A percentile compares a stretch with the other conserved stretches of the same genome.
Evolutionary conservation across 2,329 filamentous ascomycete genomes (phyloP).

Genomic region (Biscogniauxia sp.): DNA sequence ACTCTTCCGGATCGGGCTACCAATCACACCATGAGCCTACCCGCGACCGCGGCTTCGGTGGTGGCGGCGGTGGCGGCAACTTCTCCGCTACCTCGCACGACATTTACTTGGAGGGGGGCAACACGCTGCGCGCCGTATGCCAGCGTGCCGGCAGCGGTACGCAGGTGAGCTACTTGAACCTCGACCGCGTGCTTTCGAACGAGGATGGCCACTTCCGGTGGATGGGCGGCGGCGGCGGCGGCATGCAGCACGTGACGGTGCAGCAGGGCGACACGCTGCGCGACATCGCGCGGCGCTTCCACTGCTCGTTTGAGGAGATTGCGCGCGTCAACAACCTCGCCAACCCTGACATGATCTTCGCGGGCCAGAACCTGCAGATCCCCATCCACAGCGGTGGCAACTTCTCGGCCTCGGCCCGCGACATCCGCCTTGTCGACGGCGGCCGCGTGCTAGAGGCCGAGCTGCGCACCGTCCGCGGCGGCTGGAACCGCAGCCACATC

Average conservation of each 20-base stretch:
- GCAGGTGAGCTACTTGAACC: constrained; percentile 34
- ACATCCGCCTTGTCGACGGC: constrained; percentile 36
- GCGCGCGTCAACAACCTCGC: constrained; percentile 38
- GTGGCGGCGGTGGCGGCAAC: constrained; percentile 32
- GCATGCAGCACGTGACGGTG: constrained; percentile 32
- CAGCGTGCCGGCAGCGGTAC: constrained; percentile 32
- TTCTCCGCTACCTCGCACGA: constrained; percentile 36
- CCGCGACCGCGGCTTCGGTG: constrained; percentile 14
- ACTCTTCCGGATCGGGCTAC: constrained; percentile 7
- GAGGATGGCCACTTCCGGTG: constrained; percentile 39
- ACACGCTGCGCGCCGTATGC: constrained; percentile 36
- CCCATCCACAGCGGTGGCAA: constrained; percentile 30
- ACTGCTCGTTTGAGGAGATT: constrained; percentile 38
- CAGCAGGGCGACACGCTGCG: constrained; percentile 43
- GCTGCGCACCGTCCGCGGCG: constrained; percentile 12
- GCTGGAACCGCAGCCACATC: constrained; percentile 19
- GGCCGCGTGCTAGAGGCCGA: constrained; percentile 33
- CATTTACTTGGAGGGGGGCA: constrained; percentile 37
- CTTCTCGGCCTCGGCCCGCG: constrained; percentile 35
- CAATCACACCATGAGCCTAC: constrained; percentile 9
- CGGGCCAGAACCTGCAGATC: constrained; percentile 39
- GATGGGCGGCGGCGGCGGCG: constrained; percentile 24
- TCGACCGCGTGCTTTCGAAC: constrained; percentile 36
- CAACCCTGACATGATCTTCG: constrained; percentile 43
- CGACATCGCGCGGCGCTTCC: constrained; percentile 34